A percentile compares a stretch with the other conserved stretches of the same genome.
Evolutionary conservation across 2,329 filamentous ascomycete species (phyloP).

Genomic region (Neofusicoccum sp.): DNA sequence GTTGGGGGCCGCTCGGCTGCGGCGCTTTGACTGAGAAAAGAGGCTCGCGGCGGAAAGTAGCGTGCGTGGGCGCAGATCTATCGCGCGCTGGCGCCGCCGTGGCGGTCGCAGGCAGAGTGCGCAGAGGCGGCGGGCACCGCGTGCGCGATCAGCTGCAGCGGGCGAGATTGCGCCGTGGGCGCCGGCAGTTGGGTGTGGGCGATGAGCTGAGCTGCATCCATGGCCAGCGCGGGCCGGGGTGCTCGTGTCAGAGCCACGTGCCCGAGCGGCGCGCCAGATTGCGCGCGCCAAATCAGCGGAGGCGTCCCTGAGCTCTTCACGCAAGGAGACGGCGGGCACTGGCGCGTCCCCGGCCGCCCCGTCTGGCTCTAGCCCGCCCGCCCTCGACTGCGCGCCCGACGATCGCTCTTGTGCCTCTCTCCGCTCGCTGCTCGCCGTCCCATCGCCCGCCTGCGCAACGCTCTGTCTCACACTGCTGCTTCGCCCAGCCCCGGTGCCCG

Average conservation of each 20-base stretch:
- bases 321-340: neutral
- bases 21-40: slow-evolving; percentile 17
- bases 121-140: neutral
- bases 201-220: neutral
- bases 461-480: slow-evolving; percentile 16
- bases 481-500: neutral
- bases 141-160: neutral
- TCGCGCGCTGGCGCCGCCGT: slow-evolving; percentile 5
- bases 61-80: slow-evolving; percentile 11
- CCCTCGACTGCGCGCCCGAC: neutral
- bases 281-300: slow-evolving; percentile 8
- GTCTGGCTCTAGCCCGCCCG: neutral
- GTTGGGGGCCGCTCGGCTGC: slow-evolving; percentile 4
- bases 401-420: neutral
- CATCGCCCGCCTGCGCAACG: slow-evolving; percentile 8
- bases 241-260: slow-evolving; percentile 14
- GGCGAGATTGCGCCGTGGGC: neutral
- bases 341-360: neutral
- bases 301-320: neutral
- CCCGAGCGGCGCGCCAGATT: neutral
- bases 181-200: neutral
- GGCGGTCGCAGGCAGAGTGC: neutral
- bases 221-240: neutral
- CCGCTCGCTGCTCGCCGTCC: neutral
- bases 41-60: slow-evolving; percentile 11